Evolutionary conservation across 495 filamentous ascomycete genomes (phyloP), one percentile per base, ranked within the genome.

Genomic region (Hypoxylon cercidicola): DNA sequence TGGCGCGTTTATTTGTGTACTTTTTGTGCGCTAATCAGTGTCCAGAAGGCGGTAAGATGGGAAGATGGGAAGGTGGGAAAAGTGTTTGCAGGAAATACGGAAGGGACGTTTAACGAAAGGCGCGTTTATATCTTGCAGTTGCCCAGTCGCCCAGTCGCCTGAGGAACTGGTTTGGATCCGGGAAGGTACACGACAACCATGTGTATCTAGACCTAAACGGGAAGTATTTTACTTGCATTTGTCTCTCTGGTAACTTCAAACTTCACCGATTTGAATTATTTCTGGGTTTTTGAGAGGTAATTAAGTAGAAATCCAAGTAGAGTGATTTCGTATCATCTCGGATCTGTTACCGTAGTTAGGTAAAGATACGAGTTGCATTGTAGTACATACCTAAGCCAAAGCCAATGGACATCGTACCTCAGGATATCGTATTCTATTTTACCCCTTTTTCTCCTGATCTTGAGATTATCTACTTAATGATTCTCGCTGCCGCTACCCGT

Each of bases 401-500:
- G 30, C 30, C 30, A 32, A 32, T 32, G 10, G 30, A 32, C 3
- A 11, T 32, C 8, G 30, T 32, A 32, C 7, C 30, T 32, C 3
- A 32, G 30, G 9, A 32, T 32, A 32, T 9, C 8, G 30, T 25
- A 41, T 19, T 13, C 32, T 39, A 23, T 25, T 16, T 16, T 50
- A 15, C 16, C 50, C 35, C 55, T 30, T 30, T 19, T 23, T 41
- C 37, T 18, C 45, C 41, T 47, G 46, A 51, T 61, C 52, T 63
- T 35, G 37, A 68, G 30, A 34, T 51, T 55, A 28, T 55, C 11
- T 51, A 28, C 53, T 6, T 68, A 61, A 64, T 57, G 25, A 65
- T 44, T 35, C 35, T 49, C 60, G 53, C 49, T 68, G 65, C 54
- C 21, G 25, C 48, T 37, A 68, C 65, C 65, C 65, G 65, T 11